Base-by-base conservation (phyloP, 139 green algal species). In the Klebsormidium nitens region DNA sequence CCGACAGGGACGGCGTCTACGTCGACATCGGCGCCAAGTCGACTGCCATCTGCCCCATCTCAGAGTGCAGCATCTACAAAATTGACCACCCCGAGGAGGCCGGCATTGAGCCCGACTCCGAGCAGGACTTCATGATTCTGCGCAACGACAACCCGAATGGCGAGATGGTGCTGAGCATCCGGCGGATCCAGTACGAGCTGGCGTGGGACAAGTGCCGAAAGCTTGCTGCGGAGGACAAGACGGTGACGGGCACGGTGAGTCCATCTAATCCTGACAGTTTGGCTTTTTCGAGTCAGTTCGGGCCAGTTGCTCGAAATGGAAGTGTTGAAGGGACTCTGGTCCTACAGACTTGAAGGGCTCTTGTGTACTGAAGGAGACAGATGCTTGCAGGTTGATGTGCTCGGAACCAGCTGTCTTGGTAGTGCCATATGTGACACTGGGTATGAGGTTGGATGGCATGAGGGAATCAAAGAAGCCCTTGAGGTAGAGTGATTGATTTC, bases 1-100 rank as follows among this genome's bases (percentile, higher is more conserved):
- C 95, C 1, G 89, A 96, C 72, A 81, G 89, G 46, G 85, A 87
- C 36, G 93, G 91, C 36, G 93, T 88, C 0, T 93, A 90, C 59
- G 84, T 97, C 6, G 93, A 98, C 64, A 89, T 97, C 48, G 93
- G 93, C 46, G 87, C 84, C 34, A 98, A 98, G 86, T 80, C 83
- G 19, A 74, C 87, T 1, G 93, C 89, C 44, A 93, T 93, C 67
- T 89, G 84, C 60, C 87, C 93, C 0, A 69, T 85, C 3, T 50
- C 67, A 5, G 91, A 98, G 81, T 74, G 86, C 58, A 90, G 85
- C 28, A 71, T 96, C 28, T 77, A 72, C 34, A 58, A 34, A 17
- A 2, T 80, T 32, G 72, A 75, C 37, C 29, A 46, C 35, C 17
- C 59, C 5, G 46, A 59, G 28, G 55, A 76, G 29, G 36, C 59